These are phyloP conservation scores for Kingdonia uniflora DNA, from an alignment of 164 flowering plant genomes.

Conservation along the genomic window DNA sequence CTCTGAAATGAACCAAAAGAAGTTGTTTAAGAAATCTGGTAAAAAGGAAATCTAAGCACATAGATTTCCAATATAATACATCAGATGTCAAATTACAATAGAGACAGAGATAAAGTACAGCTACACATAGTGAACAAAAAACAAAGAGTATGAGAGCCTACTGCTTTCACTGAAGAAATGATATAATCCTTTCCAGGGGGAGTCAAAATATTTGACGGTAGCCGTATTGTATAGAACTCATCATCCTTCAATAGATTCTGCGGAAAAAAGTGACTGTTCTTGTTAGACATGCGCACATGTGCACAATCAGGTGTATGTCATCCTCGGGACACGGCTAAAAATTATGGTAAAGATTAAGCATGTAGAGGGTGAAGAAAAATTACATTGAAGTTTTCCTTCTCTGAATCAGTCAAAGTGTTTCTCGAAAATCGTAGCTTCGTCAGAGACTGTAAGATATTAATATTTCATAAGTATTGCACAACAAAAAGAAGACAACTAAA, in stretches of 20 bases:
- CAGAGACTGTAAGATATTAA: slow-evolving; percentile 40
- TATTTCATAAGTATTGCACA: too few relatives aligned
- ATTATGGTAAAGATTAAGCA: not conserved
- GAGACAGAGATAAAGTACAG: not conserved
- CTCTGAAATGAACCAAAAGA: slow-evolving; percentile 44
- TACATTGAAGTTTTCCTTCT: slow-evolving; percentile 62
- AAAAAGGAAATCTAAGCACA: too few relatives aligned
- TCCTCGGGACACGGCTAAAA: too few relatives aligned
- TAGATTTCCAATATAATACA: too few relatives aligned
- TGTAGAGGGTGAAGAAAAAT: not conserved
- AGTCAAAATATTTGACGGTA: slow-evolving; percentile 74
- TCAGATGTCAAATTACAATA: not conserved
- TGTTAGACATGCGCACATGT: not conserved
- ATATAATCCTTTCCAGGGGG: slow-evolving; percentile 71
- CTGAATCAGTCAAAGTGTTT: slow-evolving; percentile 40
- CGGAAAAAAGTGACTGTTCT: slow-evolving; percentile 5
- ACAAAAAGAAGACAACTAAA: too few relatives aligned
- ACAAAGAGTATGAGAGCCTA: slow-evolving; percentile 19
- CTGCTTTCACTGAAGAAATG: slow-evolving; percentile 82
- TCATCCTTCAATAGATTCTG: slow-evolving; percentile 71
- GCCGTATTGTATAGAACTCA: slow-evolving; percentile 74
- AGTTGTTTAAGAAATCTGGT: not conserved
- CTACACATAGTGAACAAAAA: not conserved
- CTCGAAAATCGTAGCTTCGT: slow-evolving; percentile 90
- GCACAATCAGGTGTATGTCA: too few relatives aligned